phyloP scores from a whole-genome alignment of 495 filamentous ascomycete genomes.

The Cudoniella acicularis region DNA sequence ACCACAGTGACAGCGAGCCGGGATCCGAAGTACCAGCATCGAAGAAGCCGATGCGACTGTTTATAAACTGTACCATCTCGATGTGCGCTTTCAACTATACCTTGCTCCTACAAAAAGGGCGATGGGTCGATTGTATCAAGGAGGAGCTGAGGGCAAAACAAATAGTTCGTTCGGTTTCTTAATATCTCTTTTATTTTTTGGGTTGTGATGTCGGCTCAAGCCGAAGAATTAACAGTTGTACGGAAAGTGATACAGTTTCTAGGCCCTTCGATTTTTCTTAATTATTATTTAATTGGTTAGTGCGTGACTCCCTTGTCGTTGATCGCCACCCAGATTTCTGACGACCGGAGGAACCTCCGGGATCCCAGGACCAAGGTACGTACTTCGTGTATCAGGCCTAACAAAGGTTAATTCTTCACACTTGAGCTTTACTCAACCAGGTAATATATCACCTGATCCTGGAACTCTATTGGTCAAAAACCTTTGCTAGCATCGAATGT shows the following conservation, averaged over 20 bases:
- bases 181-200: neutral
- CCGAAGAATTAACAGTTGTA: neutral
- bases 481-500: no score
- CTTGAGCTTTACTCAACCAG: no score
- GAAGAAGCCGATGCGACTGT: neutral
- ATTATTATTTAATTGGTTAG: neutral
- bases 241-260: neutral
- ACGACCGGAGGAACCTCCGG: neutral
- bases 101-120: neutral
- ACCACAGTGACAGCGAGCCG: neutral
- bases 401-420: no score
- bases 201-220: neutral
- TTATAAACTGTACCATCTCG: neutral
- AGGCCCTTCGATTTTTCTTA: neutral
- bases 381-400: no score
- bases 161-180: neutral
- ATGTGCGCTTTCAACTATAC: neutral
- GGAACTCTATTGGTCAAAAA: no score
- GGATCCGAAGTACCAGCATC: neutral
- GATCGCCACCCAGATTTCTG: no score
- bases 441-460: no score
- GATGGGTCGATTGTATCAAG: neutral
- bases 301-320: neutral
- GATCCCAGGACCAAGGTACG: neutral
- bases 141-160: neutral